Evolutionary conservation across 2,329 filamentous ascomycete genomes (phyloP), one percentile per base, ranked within the genome.

Genomic region (Arthrobotrys conoides): DNA sequence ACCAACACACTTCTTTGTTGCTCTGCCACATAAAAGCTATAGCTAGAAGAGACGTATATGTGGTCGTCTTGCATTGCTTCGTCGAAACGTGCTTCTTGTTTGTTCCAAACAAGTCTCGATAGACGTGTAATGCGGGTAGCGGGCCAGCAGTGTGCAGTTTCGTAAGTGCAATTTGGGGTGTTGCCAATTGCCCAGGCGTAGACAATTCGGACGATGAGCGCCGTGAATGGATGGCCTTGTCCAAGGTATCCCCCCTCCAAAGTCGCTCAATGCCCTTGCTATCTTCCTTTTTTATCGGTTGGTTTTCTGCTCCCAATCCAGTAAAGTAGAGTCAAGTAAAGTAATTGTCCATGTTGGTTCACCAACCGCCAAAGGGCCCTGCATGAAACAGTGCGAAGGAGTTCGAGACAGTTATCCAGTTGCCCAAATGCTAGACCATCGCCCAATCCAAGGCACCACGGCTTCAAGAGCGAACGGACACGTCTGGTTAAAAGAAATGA

Each of bases 1-100:
- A 67, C 73, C 73, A 77, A 77, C 73, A 77, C 73, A 77, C 66
- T 66, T 55, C 66, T 46, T 5, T 36, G n/a, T n/a, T 27, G 48
- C 57, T 51, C 48, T 61, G 36, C 33, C 57, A 61, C 33, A 44
- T 38, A 10, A 33, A 14, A n/a, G 8, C 4, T 20, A 46, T 20
- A 46, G n/a, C n/a, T 18, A 46, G 18, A 20, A n/a, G 18, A 20
- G 10, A 49, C 27, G 3, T 30, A 9, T 27, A n/a, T 24, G 22
- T 27, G 49, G 9, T 36, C 16, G 12, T 36, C 55, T 20, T 20
- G 65, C 30, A 57, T 27, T 22, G 66, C 48, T 59, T 44, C 33
- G 38, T 53, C 48, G 48, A 57, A 59, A 36, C 22, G 41, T 38
- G 51, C 24, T 8, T 46, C 30, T 18, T 16, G 57, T 61, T 20